These are phyloP conservation scores for Nannizzia gypsea DNA, from an alignment of 2,329 filamentous ascomycete genomes.

Conservation along the genomic window DNA sequence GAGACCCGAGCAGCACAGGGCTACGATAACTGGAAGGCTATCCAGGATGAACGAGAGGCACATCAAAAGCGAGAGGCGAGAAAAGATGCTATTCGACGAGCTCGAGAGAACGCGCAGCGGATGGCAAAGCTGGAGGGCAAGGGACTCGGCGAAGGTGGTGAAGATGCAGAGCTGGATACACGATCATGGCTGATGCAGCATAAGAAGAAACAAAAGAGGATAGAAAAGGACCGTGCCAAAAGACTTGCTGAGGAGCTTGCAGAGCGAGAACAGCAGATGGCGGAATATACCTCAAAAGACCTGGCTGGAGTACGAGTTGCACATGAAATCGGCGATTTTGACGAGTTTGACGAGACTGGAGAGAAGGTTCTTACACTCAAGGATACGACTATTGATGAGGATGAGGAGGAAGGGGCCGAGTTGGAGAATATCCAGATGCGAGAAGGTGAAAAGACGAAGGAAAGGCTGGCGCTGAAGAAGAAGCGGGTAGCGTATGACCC, in stretches of 20 bases:
- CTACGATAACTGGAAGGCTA: conserved; percentile 42
- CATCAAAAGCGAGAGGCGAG: conserved; percentile 70
- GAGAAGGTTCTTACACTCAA: conserved; percentile 93
- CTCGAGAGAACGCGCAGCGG: conserved; percentile 70
- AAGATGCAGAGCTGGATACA: conserved; percentile 58
- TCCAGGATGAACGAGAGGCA: conserved; percentile 56
- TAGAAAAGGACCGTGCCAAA: conserved; percentile 60
- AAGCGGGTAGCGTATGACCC: conserved; percentile 83
- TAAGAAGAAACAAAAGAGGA: conserved; percentile 90
- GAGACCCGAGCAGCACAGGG: conserved; percentile 48
- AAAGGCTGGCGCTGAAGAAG: conserved; percentile 78
- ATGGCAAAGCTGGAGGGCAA: conserved; percentile 66
- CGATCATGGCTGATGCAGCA: conserved; percentile 77
- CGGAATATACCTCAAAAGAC: conserved; percentile 74
- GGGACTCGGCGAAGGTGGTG: conserved; percentile 61
- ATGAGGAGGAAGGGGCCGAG: conserved; percentile 81
- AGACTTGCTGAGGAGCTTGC: conserved; percentile 63
- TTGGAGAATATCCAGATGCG: conserved; percentile 41
- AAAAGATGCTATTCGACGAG: conserved; percentile 73
- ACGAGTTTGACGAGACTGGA: conserved; percentile 61
- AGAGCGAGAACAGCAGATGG: conserved; percentile 56
- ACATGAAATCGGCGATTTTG: conserved; percentile 71
- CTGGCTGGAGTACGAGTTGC: conserved; percentile 83
- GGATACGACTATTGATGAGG: conserved; percentile 72
- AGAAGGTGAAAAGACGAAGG: conserved; percentile 37